Base-by-base conservation (phyloP, 2,329 filamentous ascomycete species). In the Monilinia vaccinii-corymbosi region DNA sequence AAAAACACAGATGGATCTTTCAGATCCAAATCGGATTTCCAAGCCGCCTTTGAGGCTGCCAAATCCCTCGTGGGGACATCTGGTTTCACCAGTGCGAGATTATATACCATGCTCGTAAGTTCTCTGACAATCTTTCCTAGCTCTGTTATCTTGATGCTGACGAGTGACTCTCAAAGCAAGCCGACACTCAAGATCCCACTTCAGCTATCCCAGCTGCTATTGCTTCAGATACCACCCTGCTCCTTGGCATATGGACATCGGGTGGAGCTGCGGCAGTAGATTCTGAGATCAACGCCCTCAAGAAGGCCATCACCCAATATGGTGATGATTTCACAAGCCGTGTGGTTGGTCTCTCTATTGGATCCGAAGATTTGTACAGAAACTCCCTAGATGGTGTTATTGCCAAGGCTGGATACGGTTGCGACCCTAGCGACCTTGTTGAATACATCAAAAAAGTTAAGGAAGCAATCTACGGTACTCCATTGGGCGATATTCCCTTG, bases 291-390 rank as follows among this genome's bases (percentile, higher is more conserved):
- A 72, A 78, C 3, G 90, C 91, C 16, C 79, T 96, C 52, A 81
- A 82, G 72, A 75, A 78, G 47, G 88, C 90, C 66, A 87, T 92
- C 65, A 66, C 74, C 52, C 78, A 84, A 69, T 91, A 91, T 72
- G 89, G 89, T 60, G 74, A 76, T 11, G 75, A 79, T 51, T 84
- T 95, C 68, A 80, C 80, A 44, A 76, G 79, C 60, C 77, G 88
- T 21, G 84, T 96, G 47, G 86, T 84, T 60, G 91, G 89, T 72
- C 93, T 96, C 75, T 92, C 89, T 0, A 84, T 96, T 57, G 91
- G 91, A 63, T 88, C 82, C 66, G 91, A 96, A 79, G 91, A 96
- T 73, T 80, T 94, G 47, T 94, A 94, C 80, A 87, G 89, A 70
- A 82, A 81, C 74, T 89, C 89, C 0, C 80, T 82, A n/a, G 86